Percentiles rank a stretch among this genome's conserved stretches.
These are phyloP conservation scores for Aurinia saxatilis DNA, from an alignment of 345 rosid species.

Conservation along the genomic window DNA sequence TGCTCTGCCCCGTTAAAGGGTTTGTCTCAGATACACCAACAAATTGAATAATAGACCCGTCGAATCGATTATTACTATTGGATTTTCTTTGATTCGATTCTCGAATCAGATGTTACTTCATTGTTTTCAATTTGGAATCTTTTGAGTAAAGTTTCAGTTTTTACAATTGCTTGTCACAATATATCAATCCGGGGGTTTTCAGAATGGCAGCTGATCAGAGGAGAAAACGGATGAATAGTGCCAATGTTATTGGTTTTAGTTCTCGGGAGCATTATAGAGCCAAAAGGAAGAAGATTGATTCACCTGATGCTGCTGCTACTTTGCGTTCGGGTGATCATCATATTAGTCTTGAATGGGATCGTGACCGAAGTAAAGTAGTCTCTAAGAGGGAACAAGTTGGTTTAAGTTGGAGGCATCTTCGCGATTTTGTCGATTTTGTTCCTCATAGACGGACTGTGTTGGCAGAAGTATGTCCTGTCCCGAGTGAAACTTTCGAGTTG, in stretches of 20 bases:
- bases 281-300: slow-evolving; percentile 54
- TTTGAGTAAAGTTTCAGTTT: background rate
- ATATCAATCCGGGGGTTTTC: slow-evolving; percentile 9
- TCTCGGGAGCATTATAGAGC: slow-evolving; percentile 49
- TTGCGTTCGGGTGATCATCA: slow-evolving; percentile 55
- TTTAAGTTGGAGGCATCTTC: slow-evolving; percentile 54
- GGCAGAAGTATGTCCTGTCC: slow-evolving; percentile 65
- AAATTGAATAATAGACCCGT: background rate
- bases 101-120: slow-evolving; percentile 7
- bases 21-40: slow-evolving; percentile 9
- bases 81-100: background rate
- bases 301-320: slow-evolving; percentile 38
- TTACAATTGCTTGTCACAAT: background rate
- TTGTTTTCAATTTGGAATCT: background rate
- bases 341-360: slow-evolving; percentile 86
- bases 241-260: slow-evolving; percentile 44
- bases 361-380: slow-evolving; percentile 46
- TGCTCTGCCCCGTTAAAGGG: background rate
- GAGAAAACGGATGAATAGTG: slow-evolving; percentile 66
- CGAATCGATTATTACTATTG: background rate
- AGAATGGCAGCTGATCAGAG: slow-evolving; percentile 86
- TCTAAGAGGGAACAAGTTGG: slow-evolving; percentile 89
- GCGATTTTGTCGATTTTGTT: slow-evolving; percentile 41
- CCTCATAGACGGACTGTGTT: slow-evolving; percentile 33
- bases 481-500: slow-evolving; percentile 63